Percentiles rank a stretch among this genome's conserved stretches.
phyloP scores from a whole-genome alignment of 2,329 filamentous ascomycete genomes.

The Phialophora chinensis region DNA sequence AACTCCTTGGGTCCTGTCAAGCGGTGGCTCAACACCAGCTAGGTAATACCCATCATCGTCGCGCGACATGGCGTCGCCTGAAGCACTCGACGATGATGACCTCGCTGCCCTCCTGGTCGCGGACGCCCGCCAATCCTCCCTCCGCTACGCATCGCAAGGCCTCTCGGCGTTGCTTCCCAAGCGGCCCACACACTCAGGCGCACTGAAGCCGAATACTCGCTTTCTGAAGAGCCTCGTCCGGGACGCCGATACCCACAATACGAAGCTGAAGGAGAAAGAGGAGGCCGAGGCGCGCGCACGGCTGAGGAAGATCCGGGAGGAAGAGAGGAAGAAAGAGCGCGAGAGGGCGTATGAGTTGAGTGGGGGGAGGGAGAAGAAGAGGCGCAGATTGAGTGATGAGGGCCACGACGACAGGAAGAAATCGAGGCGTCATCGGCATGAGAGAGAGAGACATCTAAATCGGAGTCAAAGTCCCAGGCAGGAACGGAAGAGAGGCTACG shows the following conservation, averaged over 20 bases:
- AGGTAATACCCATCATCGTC: neutral
- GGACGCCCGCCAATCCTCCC: conserved; percentile 75
- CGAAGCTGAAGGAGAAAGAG: conserved; percentile 82
- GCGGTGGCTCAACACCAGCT: neutral
- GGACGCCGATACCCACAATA: conserved; percentile 88
- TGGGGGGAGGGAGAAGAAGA: conserved; percentile 29
- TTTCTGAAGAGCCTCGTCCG: conserved; percentile 88
- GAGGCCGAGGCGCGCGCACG: conserved; percentile 76
- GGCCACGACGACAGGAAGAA: conserved; percentile 38
- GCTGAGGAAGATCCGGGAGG: conserved; percentile 65
- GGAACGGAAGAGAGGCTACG: conserved; percentile 29
- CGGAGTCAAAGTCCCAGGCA: conserved; percentile 23
- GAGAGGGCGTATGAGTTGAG: conserved; percentile 12
- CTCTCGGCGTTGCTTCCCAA: conserved; percentile 68
- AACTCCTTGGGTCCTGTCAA: neutral
- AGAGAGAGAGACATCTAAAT: neutral
- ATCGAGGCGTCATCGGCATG: conserved; percentile 6
- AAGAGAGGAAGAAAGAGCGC: conserved; percentile 44
- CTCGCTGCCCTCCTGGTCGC: conserved; percentile 77
- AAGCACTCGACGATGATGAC: conserved; percentile 52
- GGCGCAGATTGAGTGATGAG: conserved; percentile 42
- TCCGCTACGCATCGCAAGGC: conserved; percentile 76
- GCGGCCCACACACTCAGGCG: conserved; percentile 67
- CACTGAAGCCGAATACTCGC: conserved; percentile 86
- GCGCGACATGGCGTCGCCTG: conserved; percentile 27